Base-by-base conservation (phyloP, 768 basidiomycete species). In the Pilatotrama ljubarskyi region DNA sequence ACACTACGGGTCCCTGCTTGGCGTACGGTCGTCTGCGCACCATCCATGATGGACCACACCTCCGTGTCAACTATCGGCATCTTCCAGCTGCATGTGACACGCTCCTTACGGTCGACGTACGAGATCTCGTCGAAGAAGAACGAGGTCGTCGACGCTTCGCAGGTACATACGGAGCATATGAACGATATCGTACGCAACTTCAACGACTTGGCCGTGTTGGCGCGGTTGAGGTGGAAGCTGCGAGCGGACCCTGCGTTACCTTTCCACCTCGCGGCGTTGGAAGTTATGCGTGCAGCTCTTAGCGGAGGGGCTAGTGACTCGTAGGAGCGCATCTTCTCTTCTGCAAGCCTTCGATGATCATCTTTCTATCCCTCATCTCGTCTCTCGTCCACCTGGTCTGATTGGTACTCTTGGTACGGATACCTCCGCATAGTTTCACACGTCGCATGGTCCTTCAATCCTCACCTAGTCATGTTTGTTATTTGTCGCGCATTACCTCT, bases 261-360 rank as follows among this genome's bases (percentile, higher is more conserved):
- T 13, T 84, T 88, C 68, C 91, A 93, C 68, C 77, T 93, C 36
- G 86, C 84, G 29, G 88, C 89, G 15, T 77, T 90, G 24, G 84
- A 90, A 58, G 77, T 78, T 18, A 88, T 91, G 83, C 72, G 73
- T 17, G 67, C 69, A 29, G 75, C 76, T 4, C 68, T 80, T n/a
- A 66, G 64, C 40, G 73, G 73, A 20, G 61, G 51, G 10, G 7
- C 44, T 17, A 38, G 35, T n/a, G 61, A 63, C 36, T 29, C 51
- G 2, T 61, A 49, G 40, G 26, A 10, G 3, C 1, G 2, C 29
- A 20, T 29, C 32, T 22, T 1, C 13, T 52, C 29, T 14, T 18
- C 42, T 9, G n/a, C 25, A 5, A 43, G 11, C 18, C 42, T 6
- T n/a, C n/a, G 10, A 13, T 9, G n/a, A 1, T 5, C 17, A 7